Base-by-base conservation (phyloP, 306 rosid genomes). In the Citrullus mucosospermus region DNA sequence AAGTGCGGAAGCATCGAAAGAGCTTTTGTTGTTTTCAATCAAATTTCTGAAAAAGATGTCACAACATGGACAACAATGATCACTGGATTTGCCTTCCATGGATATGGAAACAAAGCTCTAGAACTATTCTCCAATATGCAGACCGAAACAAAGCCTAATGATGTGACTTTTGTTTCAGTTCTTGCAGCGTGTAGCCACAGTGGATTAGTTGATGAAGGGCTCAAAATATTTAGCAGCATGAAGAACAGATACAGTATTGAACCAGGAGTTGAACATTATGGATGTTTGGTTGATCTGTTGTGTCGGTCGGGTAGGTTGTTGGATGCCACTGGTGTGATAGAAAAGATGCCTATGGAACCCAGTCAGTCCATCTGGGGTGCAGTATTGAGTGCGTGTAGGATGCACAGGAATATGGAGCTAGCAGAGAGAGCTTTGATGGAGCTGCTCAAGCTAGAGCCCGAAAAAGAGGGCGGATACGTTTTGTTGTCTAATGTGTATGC, bases 31-130 rank as follows among this genome's bases (percentile, higher is more conserved):
- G 80, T 89, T 60, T 89, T 89, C 86, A 50, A 53, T 62, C 85
- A 81, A 80, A 53, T 85, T 38, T 13, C 71, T 50, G 80, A 82
- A 41, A 87, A 81, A 79, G 91, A 87, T 43, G 80, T 85, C 54
- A 79, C 86, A 3, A 38, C 76, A 74, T 85, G 88, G 91, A 87
- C 93, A n/a, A 76, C 88, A 51, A 84, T 87, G 89, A 87, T 89
- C 69, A 82, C 84, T 9, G 93, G 89, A 70, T 75, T 81, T 59
- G 93, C 88, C 59, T 85, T 85, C 79, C 88, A 87, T 73, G 93
- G 93, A 41, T 74, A 58, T 57, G 93, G 89, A 72, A 75, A 72
- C 77, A 78, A 81, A 84, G 87, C 88, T 48, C 80, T 89, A 38
- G 82, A 84, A 75, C 70, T 89, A 16, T 81, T 89, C 78, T 78